phyloP scores from a whole-genome alignment of 495 filamentous ascomycete species.

The Penicillium verhagenii region DNA sequence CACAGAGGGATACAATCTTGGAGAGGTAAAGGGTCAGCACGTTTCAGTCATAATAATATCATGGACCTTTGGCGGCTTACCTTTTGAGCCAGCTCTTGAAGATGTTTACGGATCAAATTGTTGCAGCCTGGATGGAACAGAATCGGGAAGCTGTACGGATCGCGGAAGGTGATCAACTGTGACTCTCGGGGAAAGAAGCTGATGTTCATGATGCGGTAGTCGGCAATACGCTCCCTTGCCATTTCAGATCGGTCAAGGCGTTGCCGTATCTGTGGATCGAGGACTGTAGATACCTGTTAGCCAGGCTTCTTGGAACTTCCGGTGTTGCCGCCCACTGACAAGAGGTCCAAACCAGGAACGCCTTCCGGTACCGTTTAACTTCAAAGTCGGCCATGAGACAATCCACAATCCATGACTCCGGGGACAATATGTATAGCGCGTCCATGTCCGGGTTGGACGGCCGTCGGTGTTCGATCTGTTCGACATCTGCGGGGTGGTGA shows the following conservation, averaged over 20 bases:
- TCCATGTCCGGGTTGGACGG: constrained; percentile 82
- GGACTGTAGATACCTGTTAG: constrained; percentile 37
- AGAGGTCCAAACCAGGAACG: constrained; percentile 82
- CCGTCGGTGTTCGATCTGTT: constrained; percentile 83
- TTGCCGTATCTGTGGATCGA: constrained; percentile 52
- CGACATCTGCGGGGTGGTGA: constrained; percentile 64
- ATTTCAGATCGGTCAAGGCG: constrained; percentile 57
- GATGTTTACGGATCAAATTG: constrained; percentile 72
- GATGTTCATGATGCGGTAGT: constrained; percentile 71
- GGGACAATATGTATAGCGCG: constrained; percentile 87
- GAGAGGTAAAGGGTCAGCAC: constrained; percentile 22
- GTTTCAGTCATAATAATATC: not conserved
- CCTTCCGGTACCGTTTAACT: constrained; percentile 68
- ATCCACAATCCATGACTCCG: constrained; percentile 81
- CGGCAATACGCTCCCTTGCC: constrained; percentile 70
- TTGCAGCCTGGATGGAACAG: constrained; percentile 91
- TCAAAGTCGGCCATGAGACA: constrained; percentile 92
- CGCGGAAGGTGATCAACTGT: constrained; percentile 83
- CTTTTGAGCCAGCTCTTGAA: constrained; percentile 83
- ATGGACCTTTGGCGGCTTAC: constrained; percentile 38
- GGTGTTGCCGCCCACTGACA: constrained; percentile 44
- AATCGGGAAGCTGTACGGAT: constrained; percentile 92
- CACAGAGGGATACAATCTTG: constrained; percentile 83
- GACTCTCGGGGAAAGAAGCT: constrained; percentile 92
- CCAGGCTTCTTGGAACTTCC: constrained; percentile 5